Evolutionary conservation across 345 rosid species (phyloP).

Genomic region (Salix udensis): DNA sequence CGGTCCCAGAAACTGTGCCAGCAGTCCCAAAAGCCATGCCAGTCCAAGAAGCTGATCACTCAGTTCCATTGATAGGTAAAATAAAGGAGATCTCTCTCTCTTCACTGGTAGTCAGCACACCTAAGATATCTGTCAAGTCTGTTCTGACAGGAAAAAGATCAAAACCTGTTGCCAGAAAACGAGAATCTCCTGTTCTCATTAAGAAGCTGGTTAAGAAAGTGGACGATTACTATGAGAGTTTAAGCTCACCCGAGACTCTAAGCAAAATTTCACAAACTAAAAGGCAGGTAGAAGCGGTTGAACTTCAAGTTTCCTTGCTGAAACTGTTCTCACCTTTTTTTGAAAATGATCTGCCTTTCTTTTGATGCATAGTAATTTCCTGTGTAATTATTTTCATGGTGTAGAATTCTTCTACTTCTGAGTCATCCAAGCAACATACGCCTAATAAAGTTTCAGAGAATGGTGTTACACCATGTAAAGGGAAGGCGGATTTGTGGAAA

Average conservation of each 20-base stretch:
- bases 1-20: constrained; percentile 5
- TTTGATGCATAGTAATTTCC: not conserved
- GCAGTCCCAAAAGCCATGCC: constrained; percentile 5
- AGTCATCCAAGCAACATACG: constrained; percentile 22
- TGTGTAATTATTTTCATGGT: not conserved
- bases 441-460: constrained; percentile 8
- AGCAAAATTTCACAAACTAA: constrained; percentile 18
- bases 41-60: constrained; percentile 4
- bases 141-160: constrained; percentile 21
- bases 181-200: constrained; percentile 4
- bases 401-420: constrained; percentile 21
- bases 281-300: constrained; percentile 30
- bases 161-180: constrained; percentile 17
- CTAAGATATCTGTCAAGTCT: constrained; percentile 19
- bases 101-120: constrained; percentile 25
- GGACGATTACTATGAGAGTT: constrained; percentile 7
- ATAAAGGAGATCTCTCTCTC: constrained; percentile 40
- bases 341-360: not conserved
- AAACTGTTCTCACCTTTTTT: not conserved
- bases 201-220: constrained; percentile 17
- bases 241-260: constrained; percentile 19
- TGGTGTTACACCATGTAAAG: constrained; percentile 11
- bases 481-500: constrained; percentile 29
- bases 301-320: not conserved
- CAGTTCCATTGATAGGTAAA: constrained; percentile 14